Base-by-base conservation (phyloP, 148 eudicot species). In the Rhododendron griersonianum region DNA sequence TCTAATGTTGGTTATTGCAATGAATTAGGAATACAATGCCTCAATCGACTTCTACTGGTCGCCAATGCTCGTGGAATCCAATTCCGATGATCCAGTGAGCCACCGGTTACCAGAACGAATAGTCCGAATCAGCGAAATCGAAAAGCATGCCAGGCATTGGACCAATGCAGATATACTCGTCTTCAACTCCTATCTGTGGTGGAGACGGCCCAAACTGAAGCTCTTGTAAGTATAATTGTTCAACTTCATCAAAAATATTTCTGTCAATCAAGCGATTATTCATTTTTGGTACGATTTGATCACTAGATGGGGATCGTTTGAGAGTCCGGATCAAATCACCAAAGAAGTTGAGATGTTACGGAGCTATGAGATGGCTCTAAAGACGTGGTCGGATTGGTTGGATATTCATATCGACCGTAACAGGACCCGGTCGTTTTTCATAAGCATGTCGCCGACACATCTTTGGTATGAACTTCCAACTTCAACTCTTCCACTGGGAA, bases 1-100 rank as follows among this genome's bases (percentile, higher is more conserved):
- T 10, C 44, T 69, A 71, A 44, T 25, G 61, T 30, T 71, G 55
- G 45, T 63, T 84, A 47, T 81, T 35, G 81, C 18, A 69, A 78
- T 90, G 87, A 82, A 96, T 23, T 8, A 63, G 99, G 95, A 92
- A 86, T 96, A 96, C 89, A 96, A 96, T 90, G 98, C 95, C 3
- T 73, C 95, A 3, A 92, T 96, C 25, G 99, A 95, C 76, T 96
- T 93, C 83, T 95, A 96, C 80, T 96, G 99, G 99, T 91, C 98
- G 0, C 99, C 99, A 41, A 83, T 96, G 88, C 84, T 96, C 18
- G 99, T 95, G 5, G 99, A 96, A 87, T 96, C 99, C 3, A 96
- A 96, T 71, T 88, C 93, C 0, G 99, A 96, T 78, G 94, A 95
- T 67, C 99, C 98, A 11, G 83, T 89, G 7, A 81, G 84, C 37